Conservation (phyloP, 768 basidiomycete species). For the Lentinula lateritia region DNA sequence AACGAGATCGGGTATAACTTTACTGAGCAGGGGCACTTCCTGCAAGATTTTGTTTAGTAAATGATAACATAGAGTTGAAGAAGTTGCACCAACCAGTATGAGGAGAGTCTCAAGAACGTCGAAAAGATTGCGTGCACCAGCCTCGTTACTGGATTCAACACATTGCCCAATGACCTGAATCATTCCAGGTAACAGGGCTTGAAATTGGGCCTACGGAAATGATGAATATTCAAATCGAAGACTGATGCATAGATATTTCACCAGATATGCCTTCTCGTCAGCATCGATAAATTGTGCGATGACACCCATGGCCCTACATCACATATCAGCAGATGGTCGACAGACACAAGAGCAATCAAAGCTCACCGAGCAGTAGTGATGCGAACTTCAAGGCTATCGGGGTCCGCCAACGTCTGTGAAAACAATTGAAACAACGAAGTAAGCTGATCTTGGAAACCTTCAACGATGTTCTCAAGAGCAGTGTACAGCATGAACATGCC, state of each 20-base stretch:
- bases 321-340: constrained; percentile 4
- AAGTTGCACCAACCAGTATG: constrained; percentile 59
- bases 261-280: constrained; percentile 84
- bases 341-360: background rate
- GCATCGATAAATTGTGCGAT: constrained; percentile 89
- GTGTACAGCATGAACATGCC: constrained; percentile 87
- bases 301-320: constrained; percentile 72
- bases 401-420: constrained; percentile 63
- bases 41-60: constrained; percentile 19
- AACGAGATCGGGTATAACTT: constrained; percentile 82
- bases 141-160: constrained; percentile 74
- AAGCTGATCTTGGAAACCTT: constrained; percentile 78
- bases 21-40: constrained; percentile 93
- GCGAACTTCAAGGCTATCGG: constrained; percentile 84
- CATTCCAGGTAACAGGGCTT: constrained; percentile 80
- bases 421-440: constrained; percentile 78
- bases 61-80: constrained; percentile 1
- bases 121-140: constrained; percentile 81
- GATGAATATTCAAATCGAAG: background rate
- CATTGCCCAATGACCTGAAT: constrained; percentile 84
- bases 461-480: constrained; percentile 86
- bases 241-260: constrained; percentile 29
- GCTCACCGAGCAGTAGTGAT: constrained; percentile 80
- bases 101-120: constrained; percentile 95
- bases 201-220: constrained; percentile 69